These are phyloP conservation scores for Lachnellula subtilissima DNA, from an alignment of 2,329 filamentous ascomycete species.

Conservation along the genomic window DNA sequence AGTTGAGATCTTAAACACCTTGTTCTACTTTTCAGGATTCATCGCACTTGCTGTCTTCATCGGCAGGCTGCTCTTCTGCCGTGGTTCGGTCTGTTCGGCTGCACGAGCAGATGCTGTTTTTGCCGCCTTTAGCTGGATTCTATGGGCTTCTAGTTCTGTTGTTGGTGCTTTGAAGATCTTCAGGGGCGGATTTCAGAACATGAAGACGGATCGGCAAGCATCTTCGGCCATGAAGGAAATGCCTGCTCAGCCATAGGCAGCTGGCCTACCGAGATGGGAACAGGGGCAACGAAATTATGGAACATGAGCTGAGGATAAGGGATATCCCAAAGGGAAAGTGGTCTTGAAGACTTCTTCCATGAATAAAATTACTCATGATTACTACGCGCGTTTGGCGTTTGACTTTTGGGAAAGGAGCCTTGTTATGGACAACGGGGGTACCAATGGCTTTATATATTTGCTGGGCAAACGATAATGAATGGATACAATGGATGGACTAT, in stretches of 20 bases:
- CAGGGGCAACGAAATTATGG: background rate
- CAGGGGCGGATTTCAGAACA: constrained; percentile 34
- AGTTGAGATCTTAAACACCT: constrained; percentile 47
- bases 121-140: constrained; percentile 47
- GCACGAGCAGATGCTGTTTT: constrained; percentile 52
- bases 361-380: background rate
- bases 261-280: background rate
- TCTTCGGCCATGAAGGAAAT: constrained; percentile 27
- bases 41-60: constrained; percentile 55
- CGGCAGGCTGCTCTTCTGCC: constrained; percentile 50
- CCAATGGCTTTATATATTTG: background rate
- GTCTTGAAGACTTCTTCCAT: constrained; percentile 6
- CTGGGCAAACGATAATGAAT: constrained; percentile 8
- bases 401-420: background rate
- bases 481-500: background rate
- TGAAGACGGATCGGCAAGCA: constrained; percentile 26
- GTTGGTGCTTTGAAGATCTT: constrained; percentile 45
- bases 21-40: constrained; percentile 58
- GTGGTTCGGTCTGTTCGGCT: constrained; percentile 51
- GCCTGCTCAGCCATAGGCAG: constrained; percentile 12
- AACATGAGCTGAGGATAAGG: constrained; percentile 7
- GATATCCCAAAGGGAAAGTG: constrained; percentile 1
- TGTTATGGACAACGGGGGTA: background rate
- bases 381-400: background rate
- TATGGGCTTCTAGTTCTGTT: constrained; percentile 47